These are phyloP conservation scores for Gynandropsis gynandra DNA, from an alignment of 345 rosid species.

Conservation along the genomic window DNA sequence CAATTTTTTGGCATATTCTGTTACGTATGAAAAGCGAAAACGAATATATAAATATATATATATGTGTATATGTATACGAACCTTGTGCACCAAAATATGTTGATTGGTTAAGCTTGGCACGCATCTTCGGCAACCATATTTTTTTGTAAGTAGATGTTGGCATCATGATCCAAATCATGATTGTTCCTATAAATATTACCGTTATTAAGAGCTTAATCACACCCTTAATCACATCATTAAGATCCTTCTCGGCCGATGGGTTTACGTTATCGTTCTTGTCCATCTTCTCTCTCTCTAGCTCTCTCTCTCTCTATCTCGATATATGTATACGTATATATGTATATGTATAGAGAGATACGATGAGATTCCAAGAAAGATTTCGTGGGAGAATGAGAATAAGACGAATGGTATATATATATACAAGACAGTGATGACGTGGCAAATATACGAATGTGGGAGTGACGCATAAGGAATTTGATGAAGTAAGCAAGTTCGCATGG, in stretches of 20 bases:
- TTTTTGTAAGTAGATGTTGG: slow-evolving; percentile 46
- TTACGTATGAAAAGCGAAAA: neutral
- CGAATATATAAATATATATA: too few relatives aligned
- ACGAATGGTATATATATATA: slow-evolving; percentile 1
- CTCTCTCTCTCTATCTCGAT: too few relatives aligned
- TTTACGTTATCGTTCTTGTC: slow-evolving; percentile 14
- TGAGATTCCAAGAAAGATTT: slow-evolving; percentile 17
- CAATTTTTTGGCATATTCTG: too few relatives aligned
- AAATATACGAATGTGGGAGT: slow-evolving; percentile 3
- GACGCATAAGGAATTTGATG: slow-evolving; percentile 19
- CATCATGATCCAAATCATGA: slow-evolving; percentile 61
- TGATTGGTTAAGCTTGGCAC: slow-evolving; percentile 28
- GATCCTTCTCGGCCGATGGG: slow-evolving; percentile 18
- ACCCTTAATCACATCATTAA: slow-evolving; percentile 23
- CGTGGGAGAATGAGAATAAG: neutral
- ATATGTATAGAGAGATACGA: slow-evolving; percentile 8
- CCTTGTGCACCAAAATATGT: slow-evolving; percentile 61
- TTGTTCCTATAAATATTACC: slow-evolving; percentile 37
- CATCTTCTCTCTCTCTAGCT: slow-evolving; percentile 17
- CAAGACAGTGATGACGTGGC: neutral
- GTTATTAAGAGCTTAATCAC: slow-evolving; percentile 33
- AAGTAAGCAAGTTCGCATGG: slow-evolving; percentile 25
- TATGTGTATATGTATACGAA: slow-evolving; percentile 1
- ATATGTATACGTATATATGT: too few relatives aligned
- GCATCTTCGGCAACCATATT: slow-evolving; percentile 37